Evolutionary conservation across 2,329 filamentous ascomycete genomes (phyloP).

Genomic region (Albifimbria verrucaria): DNA sequence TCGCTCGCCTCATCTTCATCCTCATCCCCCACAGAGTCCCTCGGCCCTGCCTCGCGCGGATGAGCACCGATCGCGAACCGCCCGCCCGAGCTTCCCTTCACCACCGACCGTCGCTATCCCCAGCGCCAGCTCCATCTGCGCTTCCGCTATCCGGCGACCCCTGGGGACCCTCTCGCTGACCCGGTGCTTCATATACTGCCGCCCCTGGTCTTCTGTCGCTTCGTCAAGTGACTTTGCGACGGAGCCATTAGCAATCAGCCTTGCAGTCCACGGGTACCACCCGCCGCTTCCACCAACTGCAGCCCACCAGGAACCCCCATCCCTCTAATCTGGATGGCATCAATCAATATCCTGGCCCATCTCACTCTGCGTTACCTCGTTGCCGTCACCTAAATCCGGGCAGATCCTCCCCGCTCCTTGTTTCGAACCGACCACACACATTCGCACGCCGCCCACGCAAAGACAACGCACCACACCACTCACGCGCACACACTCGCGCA

Average conservation of each 20-base stretch:
- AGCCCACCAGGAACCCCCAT: neutral
- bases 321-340: neutral
- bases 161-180: too few species aligned
- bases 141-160: too few species aligned
- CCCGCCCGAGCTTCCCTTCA: neutral
- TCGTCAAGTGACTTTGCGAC: neutral
- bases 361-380: neutral
- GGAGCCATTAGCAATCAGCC: neutral
- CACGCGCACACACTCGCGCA: neutral
- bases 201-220: neutral
- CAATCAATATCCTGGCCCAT: neutral
- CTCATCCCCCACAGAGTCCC: neutral
- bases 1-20: too few species aligned
- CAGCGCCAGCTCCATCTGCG: too few species aligned
- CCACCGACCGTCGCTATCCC: neutral
- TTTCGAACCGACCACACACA: neutral
- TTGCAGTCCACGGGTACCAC: neutral
- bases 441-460: too few species aligned
- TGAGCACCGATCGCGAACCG: neutral
- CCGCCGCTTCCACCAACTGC: neutral
- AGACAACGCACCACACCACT: neutral
- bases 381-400: slow-evolving; percentile 2
- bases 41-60: neutral
- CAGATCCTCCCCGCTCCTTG: neutral
- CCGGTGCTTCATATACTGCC: neutral